A percentile compares a stretch with the other conserved stretches of the same genome.
Evolutionary conservation across 2,329 filamentous ascomycete species (phyloP).

Genomic region (Colletotrichum nymphaeae): DNA sequence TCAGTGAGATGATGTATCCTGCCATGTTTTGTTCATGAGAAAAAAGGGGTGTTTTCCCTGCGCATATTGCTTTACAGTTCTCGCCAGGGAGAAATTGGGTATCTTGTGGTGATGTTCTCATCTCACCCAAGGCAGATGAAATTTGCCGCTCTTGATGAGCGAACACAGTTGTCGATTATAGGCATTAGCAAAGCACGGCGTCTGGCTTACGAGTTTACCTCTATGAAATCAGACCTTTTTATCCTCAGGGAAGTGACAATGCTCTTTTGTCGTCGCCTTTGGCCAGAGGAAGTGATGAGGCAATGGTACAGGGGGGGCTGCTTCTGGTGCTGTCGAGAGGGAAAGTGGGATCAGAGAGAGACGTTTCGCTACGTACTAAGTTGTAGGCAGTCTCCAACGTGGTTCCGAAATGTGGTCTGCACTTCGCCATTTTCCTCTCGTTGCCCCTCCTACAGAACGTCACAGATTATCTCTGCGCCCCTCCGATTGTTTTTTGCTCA

Average conservation of each 20-base stretch:
- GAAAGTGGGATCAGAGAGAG: too few relatives aligned
- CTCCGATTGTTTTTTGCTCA: too few relatives aligned
- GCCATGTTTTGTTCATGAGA: background rate
- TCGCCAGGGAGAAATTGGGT: background rate
- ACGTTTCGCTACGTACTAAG: too few relatives aligned
- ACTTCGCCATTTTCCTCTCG: too few relatives aligned
- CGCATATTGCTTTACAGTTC: background rate
- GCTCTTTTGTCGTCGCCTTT: too few relatives aligned
- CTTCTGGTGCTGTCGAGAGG: too few relatives aligned
- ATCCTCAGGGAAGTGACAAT: background rate
- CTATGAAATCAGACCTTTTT: constrained; percentile 1
- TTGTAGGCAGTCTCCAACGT: too few relatives aligned
- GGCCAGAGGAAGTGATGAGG: too few relatives aligned
- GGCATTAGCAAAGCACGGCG: constrained; percentile 30
- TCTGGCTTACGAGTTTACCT: constrained; percentile 13
- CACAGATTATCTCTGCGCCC: too few relatives aligned
- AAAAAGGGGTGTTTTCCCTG: background rate
- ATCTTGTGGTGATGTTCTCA: background rate
- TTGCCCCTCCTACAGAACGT: too few relatives aligned
- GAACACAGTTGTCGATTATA: constrained; percentile 6
- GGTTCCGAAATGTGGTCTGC: too few relatives aligned
- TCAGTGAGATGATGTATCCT: background rate
- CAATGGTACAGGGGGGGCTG: too few relatives aligned
- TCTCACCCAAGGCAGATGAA: background rate
- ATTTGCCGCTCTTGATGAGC: background rate